Evolutionary conservation across 768 basidiomycete genomes (phyloP), one percentile per base, ranked within the genome.

Genomic region (Mycena polygramma): DNA sequence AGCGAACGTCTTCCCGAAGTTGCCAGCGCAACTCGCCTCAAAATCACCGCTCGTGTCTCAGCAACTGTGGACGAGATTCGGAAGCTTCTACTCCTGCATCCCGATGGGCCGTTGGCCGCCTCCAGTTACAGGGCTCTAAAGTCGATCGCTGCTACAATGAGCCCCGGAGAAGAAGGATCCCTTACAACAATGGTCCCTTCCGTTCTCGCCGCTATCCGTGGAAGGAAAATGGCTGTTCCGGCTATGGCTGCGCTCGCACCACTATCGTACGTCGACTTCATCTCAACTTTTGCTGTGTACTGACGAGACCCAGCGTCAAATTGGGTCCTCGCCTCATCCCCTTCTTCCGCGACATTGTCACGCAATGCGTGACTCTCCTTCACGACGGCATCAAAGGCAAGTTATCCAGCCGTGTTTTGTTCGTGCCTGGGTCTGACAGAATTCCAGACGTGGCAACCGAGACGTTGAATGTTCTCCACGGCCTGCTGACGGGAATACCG

Each of bases 261-360:
- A 41, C 83, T 96, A 66, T 83, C 89, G 92, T 95, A 77, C 39
- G 88, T 85, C 54, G 43, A 52, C 37, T 3, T 26, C 37, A 49
- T 64, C 54, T 41, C 52, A 30, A 19, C 51, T 19, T 26, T 24
- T 30, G 19, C 54, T 45, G 26, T 15, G 24, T 53, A 62, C 46
- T 74, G 51, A 77, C 39, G 45, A 7, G 49, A 66, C 53, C 43
- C 75, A 97, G 95, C 22, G 78, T 84, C 22, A 90, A 91, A 54
- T 87, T 98, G 24, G 95, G 94, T 0, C 95, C 97, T 14, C 91
- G 97, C 0, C 85, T 96, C 58, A 95, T 99, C 58, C 95, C 97
- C 7, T 87, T 90, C 80, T 92, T 98, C 81, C 89, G 89, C 61
- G 86, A 89, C 17, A 88, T 97, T 54, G 86, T 93, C 19, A 80